Percentiles rank a stretch among this genome's conserved stretches.
These are phyloP conservation scores for Trifolium repens DNA, from an alignment of 306 rosid genomes.

Conservation along the genomic window DNA sequence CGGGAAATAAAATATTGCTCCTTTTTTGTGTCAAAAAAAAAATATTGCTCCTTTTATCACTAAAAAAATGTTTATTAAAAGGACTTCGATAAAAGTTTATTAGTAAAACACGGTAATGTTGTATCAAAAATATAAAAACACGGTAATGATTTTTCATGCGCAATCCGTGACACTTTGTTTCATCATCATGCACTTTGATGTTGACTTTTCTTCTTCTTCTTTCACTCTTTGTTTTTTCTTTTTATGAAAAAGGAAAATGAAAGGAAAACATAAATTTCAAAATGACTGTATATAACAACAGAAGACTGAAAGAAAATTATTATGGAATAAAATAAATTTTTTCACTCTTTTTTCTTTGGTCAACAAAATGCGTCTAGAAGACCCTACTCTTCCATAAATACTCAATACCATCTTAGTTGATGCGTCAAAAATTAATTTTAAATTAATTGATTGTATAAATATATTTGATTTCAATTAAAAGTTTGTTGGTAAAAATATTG, in stretches of 20 bases:
- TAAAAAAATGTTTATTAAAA: no score
- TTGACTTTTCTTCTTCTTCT: background rate
- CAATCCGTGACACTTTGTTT: background rate
- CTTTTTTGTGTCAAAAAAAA: no score
- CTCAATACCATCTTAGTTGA: background rate
- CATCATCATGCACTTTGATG: constrained; percentile 7
- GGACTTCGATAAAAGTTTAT: no score
- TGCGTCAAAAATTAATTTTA: background rate
- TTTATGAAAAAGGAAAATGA: background rate
- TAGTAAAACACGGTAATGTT: background rate
- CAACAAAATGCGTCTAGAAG: background rate
- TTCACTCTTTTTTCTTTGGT: background rate
- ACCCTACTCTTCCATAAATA: background rate
- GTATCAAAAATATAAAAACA: background rate
- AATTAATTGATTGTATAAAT: no score
- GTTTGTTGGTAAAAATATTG: background rate
- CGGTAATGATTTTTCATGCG: background rate
- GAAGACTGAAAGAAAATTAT: background rate
- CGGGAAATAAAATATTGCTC: no score
- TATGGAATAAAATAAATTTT: background rate
- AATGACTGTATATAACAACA: background rate
- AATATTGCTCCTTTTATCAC: no score
- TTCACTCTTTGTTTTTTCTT: background rate
- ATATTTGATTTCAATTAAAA: no score
- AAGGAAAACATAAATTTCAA: background rate